These are phyloP conservation scores for Penicillium cosmopolitanum DNA, from an alignment of 495 filamentous ascomycete genomes.

Conservation along the genomic window DNA sequence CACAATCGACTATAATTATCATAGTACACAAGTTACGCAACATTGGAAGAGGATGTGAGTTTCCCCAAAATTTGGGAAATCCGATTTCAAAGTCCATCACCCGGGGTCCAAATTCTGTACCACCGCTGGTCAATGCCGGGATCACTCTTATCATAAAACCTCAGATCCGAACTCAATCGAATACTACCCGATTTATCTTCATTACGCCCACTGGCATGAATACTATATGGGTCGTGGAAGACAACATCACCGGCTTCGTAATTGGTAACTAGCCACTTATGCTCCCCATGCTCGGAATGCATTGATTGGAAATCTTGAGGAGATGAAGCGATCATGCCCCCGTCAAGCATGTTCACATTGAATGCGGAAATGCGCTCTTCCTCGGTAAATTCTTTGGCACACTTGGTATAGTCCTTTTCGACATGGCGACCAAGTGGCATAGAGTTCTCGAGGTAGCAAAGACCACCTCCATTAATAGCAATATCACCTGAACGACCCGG, in stretches of 20 bases:
- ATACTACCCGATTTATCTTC: constrained; percentile 50
- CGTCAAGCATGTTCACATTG: constrained; percentile 27
- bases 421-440: constrained; percentile 20
- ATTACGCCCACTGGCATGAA: constrained; percentile 53
- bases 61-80: not conserved
- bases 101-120: constrained; percentile 28
- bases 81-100: constrained; percentile 23
- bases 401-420: constrained; percentile 24
- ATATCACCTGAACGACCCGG: constrained; percentile 41
- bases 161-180: constrained; percentile 51
- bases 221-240: constrained; percentile 53
- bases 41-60: not conserved
- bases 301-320: constrained; percentile 22
- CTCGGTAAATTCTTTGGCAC: constrained; percentile 14
- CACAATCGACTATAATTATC: too few relatives aligned
- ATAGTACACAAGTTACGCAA: not conserved
- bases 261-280: constrained; percentile 49
- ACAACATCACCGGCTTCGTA: constrained; percentile 61
- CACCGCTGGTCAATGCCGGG: constrained; percentile 37
- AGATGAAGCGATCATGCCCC: constrained; percentile 22
- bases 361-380: constrained; percentile 27
- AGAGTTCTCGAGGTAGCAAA: constrained; percentile 55
- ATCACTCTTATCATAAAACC: constrained; percentile 46
- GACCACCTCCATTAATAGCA: constrained; percentile 50
- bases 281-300: constrained; percentile 15